phyloP scores from a whole-genome alignment of 2,329 filamentous ascomycete genomes.

The Pseudophaeomoniella oleicola region DNA sequence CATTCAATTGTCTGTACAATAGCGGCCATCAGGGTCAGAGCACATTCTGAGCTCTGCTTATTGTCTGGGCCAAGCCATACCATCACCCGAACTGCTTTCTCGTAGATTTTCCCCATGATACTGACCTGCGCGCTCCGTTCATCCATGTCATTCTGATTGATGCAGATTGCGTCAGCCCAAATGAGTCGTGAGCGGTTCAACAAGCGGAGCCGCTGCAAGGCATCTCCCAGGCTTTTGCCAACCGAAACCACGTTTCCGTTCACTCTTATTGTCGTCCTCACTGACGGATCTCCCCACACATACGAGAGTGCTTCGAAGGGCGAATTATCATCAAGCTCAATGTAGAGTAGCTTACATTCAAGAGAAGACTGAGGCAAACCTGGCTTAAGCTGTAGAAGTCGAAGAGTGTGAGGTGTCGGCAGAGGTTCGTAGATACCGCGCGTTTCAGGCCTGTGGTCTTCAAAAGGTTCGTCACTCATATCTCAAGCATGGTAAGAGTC shows the following conservation, averaged over 20 bases:
- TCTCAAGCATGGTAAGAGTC: no score
- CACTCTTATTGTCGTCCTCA: not conserved
- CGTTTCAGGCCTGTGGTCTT: no score
- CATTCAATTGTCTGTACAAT: not conserved
- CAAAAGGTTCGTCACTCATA: no score
- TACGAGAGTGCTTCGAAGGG: slow-evolving; percentile 7
- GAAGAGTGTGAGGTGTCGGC: no score
- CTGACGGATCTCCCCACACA: slow-evolving; percentile 5
- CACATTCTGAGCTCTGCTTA: not conserved
- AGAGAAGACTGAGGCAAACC: no score
- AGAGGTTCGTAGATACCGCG: no score
- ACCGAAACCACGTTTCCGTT: not conserved
- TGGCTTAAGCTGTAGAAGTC: no score
- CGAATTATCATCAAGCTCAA: slow-evolving; percentile 1
- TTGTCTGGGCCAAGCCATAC: slow-evolving; percentile 5
- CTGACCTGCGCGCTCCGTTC: slow-evolving; percentile 4
- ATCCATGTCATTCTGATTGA: slow-evolving; percentile 5
- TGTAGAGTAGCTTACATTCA: slow-evolving; percentile 1
- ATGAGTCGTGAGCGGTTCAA: slow-evolving; percentile 1
- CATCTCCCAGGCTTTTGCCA: not conserved
- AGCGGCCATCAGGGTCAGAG: not conserved
- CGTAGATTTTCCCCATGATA: slow-evolving; percentile 6
- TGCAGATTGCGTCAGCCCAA: slow-evolving; percentile 6
- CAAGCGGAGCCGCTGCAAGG: not conserved
- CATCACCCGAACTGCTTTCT: slow-evolving; percentile 3